phyloP scores from a whole-genome alignment of 2,329 filamentous ascomycete genomes.

The Purpureocillium lavendulum region DNA sequence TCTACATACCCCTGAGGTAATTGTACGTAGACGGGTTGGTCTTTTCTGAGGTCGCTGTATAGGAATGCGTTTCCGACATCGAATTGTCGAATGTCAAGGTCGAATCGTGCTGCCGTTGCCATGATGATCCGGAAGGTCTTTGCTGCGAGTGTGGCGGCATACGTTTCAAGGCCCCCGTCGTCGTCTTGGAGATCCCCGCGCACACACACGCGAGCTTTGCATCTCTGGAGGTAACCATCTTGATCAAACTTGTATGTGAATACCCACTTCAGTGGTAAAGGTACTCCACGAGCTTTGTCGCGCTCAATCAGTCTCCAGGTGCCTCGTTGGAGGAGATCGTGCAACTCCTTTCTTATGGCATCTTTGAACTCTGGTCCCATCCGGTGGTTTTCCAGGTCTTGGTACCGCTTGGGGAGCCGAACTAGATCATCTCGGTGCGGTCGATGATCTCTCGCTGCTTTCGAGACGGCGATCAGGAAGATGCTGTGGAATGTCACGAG shows the following conservation, averaged over 20 bases:
- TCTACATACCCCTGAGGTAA: neutral
- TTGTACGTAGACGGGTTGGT: neutral
- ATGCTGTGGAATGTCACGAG: neutral
- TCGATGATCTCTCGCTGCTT: neutral
- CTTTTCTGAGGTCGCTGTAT: neutral
- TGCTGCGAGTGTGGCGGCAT: too few species aligned
- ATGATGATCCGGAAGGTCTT: too few species aligned
- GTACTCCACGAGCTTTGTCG: neutral
- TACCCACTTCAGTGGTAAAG: slow-evolving; percentile 1
- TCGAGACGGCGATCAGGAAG: neutral
- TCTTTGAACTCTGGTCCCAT: neutral
- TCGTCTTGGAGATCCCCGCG: neutral
- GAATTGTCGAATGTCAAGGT: too few species aligned
- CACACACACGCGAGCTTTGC: slow-evolving; percentile 3
- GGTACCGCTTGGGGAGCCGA: neutral
- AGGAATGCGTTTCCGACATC: neutral
- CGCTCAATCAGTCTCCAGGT: neutral
- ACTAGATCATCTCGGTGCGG: neutral
- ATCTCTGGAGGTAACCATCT: neutral
- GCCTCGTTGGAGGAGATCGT: neutral
- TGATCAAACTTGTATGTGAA: slow-evolving; percentile 4
- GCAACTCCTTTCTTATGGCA: neutral
- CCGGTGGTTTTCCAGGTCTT: neutral
- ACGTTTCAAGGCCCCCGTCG: neutral
- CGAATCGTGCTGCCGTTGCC: too few species aligned